Evolutionary conservation across 441 rosid genomes (phyloP), one percentile per base, ranked within the genome.

Genomic region (Bruguiera hainesii): DNA sequence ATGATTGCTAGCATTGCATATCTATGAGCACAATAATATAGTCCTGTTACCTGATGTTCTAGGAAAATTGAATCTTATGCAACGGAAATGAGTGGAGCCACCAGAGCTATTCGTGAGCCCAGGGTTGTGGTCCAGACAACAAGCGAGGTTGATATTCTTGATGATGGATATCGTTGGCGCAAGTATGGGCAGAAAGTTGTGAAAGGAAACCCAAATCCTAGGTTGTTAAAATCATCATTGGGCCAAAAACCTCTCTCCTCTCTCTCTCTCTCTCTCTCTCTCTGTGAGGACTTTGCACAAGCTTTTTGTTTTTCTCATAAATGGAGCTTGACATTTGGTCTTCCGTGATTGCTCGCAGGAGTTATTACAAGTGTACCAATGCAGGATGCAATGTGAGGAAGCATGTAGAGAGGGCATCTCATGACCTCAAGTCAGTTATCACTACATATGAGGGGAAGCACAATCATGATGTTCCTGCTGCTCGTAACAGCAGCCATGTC

Each of bases 171-270:
- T 67, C 83, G 93, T 60, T 95, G 99, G 99, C 90, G 98, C 77
- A 95, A 95, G 75, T 95, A 95, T 52, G 99, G 99, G 60, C 99
- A 95, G 83, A 95, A 95, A 84, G 99, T 95, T 64, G 96, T 95
- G 59, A 85, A 97, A 73, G 98, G 96, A 76, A 95, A 95, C 77
- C 96, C 96, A 49, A 95, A 95, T 83, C 99, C 99, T 67, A 88
- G 98, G 98, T 90, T 72, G 19, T 68, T 71, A 59, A 31, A 50
- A 9, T 7, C 16, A 37, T 60, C 52, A 31, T 18, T 64, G 16
- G 30, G 25, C 16, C 58, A 20, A 13, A 51, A 51, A n/a, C 11
- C 60, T 53, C 35, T 64, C 3, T 6, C 26, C 64, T 71, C 33
- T 20, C 18, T 42, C 16, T 56, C 63, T 33, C 64, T 42, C 57